Percentiles rank a stretch among this genome's conserved stretches.
phyloP scores from a whole-genome alignment of 2,329 filamentous ascomycete species.

The Microsporum audouinii region DNA sequence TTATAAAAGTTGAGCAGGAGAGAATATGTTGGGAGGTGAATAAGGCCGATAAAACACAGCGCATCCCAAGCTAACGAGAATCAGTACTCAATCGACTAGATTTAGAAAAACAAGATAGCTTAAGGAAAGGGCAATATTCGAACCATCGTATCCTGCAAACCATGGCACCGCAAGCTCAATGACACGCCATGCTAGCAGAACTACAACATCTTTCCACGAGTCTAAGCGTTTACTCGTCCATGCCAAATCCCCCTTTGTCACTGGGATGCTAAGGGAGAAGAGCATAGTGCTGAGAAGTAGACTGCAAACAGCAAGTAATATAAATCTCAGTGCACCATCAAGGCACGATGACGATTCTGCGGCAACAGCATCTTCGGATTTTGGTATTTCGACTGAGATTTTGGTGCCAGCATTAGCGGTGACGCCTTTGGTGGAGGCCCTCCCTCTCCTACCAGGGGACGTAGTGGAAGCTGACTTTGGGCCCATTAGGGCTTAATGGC shows the following conservation, averaged over 20 bases:
- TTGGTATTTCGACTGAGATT: neutral
- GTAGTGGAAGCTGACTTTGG: constrained; percentile 13
- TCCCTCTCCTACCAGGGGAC: constrained; percentile 12
- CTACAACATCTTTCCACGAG: constrained; percentile 49
- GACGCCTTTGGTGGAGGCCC: neutral
- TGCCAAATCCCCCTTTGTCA: constrained; percentile 55
- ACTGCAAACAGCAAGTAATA: constrained; percentile 40
- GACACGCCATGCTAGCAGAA: constrained; percentile 45
- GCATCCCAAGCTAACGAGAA: constrained; percentile 37
- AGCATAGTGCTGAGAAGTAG: constrained; percentile 53
- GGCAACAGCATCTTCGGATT: constrained; percentile 9
- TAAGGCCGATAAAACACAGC: constrained; percentile 54
- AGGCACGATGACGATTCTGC: constrained; percentile 19
- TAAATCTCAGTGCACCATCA: constrained; percentile 32
- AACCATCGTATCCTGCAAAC: constrained; percentile 58
- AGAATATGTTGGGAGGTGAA: constrained; percentile 63
- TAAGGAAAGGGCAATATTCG: constrained; percentile 11
- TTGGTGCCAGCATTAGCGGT: neutral
- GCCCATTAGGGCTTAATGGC: constrained; percentile 7
- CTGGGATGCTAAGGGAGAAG: constrained; percentile 50
- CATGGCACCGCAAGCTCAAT: constrained; percentile 61
- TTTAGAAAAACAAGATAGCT: neutral
- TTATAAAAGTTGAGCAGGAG: constrained; percentile 69
- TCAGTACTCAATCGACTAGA: neutral
- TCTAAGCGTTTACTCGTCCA: constrained; percentile 54